Conservation (phyloP, 352 stramenopile species). For the Phytophthora nicotianae region DNA sequence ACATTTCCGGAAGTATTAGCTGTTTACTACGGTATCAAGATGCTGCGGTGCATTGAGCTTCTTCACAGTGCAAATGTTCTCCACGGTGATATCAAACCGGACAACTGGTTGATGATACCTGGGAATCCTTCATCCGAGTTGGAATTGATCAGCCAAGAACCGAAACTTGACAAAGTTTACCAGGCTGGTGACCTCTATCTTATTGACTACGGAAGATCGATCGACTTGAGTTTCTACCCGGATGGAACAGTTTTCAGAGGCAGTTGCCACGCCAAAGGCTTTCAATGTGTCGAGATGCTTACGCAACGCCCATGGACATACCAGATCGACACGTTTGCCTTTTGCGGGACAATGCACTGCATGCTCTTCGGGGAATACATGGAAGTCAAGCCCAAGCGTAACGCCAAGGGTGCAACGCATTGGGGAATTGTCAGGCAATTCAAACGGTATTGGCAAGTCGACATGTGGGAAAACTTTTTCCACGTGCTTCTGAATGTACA, state of each 20-base stretch:
- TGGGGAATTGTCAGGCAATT: slow-evolving; percentile 65
- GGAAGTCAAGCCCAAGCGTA: slow-evolving; percentile 50
- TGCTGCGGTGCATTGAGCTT: slow-evolving; percentile 72
- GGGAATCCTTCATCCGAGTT: slow-evolving; percentile 26
- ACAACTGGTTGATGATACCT: slow-evolving; percentile 82
- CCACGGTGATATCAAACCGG: slow-evolving; percentile 87
- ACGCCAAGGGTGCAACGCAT: slow-evolving; percentile 23
- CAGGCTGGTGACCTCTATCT: slow-evolving; percentile 61
- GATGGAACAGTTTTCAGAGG: slow-evolving; percentile 61
- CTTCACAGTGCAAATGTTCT: slow-evolving; percentile 70
- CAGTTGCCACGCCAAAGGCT: slow-evolving; percentile 85
- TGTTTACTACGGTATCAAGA: slow-evolving; percentile 82
- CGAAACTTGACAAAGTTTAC: slow-evolving; percentile 19
- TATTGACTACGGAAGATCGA: slow-evolving; percentile 87
- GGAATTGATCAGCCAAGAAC: slow-evolving; percentile 15
- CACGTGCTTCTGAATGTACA: slow-evolving; percentile 72
- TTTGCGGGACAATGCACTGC: slow-evolving; percentile 77
- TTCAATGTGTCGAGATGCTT: slow-evolving; percentile 88
- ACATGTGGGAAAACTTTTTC: slow-evolving; percentile 80
- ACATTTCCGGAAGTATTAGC: slow-evolving; percentile 72
- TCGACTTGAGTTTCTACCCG: slow-evolving; percentile 72
- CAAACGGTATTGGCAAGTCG: slow-evolving; percentile 83
- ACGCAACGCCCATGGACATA: slow-evolving; percentile 73
- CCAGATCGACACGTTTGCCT: slow-evolving; percentile 87
- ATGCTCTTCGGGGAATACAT: slow-evolving; percentile 90